Evolutionary conservation across 441 rosid species (phyloP).

Genomic region (Pelargonium australe): DNA sequence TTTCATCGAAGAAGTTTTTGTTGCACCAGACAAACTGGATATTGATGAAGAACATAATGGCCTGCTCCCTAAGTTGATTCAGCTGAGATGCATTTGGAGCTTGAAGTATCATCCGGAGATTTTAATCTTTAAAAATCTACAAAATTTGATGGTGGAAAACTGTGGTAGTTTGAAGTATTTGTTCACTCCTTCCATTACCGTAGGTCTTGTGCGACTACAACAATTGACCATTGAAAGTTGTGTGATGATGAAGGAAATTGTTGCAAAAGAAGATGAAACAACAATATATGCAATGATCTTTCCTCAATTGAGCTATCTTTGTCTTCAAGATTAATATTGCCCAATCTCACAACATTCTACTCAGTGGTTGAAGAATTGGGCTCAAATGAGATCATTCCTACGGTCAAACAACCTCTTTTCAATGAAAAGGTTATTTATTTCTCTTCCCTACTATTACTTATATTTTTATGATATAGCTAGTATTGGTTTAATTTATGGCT

Average conservation of each 20-base stretch:
- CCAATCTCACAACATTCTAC: constrained; percentile 18
- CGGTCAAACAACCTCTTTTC: neutral
- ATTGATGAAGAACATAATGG: too few species aligned
- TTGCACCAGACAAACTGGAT: too few species aligned
- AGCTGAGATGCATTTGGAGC: too few species aligned
- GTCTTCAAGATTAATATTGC: constrained; percentile 15
- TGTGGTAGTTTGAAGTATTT: constrained; percentile 16
- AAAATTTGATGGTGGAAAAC: neutral
- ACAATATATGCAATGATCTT: neutral
- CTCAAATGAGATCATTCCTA: neutral
- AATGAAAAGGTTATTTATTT: neutral
- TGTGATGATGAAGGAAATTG: constrained; percentile 11
- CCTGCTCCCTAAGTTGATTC: neutral
- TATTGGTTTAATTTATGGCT: too few species aligned
- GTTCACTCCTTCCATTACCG: constrained; percentile 8
- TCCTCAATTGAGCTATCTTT: constrained; percentile 1
- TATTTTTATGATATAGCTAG: too few species aligned
- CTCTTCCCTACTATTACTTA: too few species aligned
- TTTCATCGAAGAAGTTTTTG: too few species aligned
- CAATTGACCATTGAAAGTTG: constrained; percentile 13
- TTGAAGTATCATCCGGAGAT: too few species aligned
- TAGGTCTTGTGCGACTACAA: constrained; percentile 14
- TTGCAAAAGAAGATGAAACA: neutral
- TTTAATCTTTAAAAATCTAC: too few species aligned
- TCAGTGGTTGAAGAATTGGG: neutral